Percentiles rank a stretch among this genome's conserved stretches.
Conservation (phyloP, 352 stramenopile species). For the Pseudoperonospora humuli region DNA sequence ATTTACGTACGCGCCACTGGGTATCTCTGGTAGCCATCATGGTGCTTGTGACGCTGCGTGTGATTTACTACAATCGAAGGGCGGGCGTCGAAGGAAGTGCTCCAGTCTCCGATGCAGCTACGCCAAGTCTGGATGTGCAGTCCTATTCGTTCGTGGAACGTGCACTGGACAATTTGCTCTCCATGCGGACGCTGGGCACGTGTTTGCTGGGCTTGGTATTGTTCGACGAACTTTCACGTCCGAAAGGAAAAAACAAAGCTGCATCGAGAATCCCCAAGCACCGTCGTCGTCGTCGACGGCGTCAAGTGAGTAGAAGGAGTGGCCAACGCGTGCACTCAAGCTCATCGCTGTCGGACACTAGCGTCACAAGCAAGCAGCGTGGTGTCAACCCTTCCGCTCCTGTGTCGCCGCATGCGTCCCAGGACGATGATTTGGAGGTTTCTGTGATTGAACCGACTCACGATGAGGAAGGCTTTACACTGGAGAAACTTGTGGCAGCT, state of each 20-base stretch:
- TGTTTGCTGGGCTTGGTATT: constrained; percentile 44
- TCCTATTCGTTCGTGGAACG: constrained; percentile 26
- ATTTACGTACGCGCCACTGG: constrained; percentile 49
- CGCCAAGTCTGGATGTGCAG: not conserved
- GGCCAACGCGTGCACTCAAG: constrained; percentile 9
- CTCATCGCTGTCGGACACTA: constrained; percentile 19
- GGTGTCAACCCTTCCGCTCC: constrained; percentile 13
- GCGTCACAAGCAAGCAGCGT: constrained; percentile 6
- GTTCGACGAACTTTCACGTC: constrained; percentile 40
- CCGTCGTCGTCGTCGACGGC: constrained; percentile 11
- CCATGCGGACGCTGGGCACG: constrained; percentile 37
- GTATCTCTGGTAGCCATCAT: constrained; percentile 26
- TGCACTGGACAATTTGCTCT: constrained; percentile 40
- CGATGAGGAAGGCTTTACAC: constrained; percentile 22
- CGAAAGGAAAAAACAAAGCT: constrained; percentile 13
- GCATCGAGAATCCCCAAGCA: constrained; percentile 5
- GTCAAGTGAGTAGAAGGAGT: constrained; percentile 9
- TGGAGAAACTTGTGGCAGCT: constrained; percentile 45
- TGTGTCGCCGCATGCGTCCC: constrained; percentile 21
- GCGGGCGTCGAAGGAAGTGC: constrained; percentile 19
- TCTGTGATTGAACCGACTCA: constrained; percentile 35
- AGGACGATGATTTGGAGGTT: constrained; percentile 56
- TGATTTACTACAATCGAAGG: constrained; percentile 29
- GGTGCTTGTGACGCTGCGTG: constrained; percentile 28
- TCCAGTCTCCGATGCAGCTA: not conserved